Evolutionary conservation across 345 rosid genomes (phyloP), one percentile per base, ranked within the genome.

Genomic region (Turritis glabra): DNA sequence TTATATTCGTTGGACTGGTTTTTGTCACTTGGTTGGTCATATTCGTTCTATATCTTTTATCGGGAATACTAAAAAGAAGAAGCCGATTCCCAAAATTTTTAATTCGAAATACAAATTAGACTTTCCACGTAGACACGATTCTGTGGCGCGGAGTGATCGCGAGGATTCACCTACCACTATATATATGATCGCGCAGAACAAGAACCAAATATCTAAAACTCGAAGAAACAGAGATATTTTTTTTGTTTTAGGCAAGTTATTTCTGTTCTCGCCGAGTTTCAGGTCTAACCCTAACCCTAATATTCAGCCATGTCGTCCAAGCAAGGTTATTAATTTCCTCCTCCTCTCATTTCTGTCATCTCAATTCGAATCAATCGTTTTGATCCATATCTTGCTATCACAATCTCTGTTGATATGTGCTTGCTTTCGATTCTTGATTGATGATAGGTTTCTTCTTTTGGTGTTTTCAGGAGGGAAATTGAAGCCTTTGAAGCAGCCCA

Each of bases 401-500:
- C 4, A 29, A 5, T 15, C 22, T 33, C 5, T 57, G 21, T 38
- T 59, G 7, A 40, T 10, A 26, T 21, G 8, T 59, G 47, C 26
- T 48, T 17, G 25, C 33, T 67, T 67, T 67, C 22, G 9, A 41
- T 27, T 25, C 23, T 52, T 33, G 32, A 66, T 25, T 15, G 14
- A 61, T 15, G 14, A 61, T 52, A 1, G 8, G 26, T 46, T 44
- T 56, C 22, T 46, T 3, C n/a, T 5, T 48, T 29, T 38, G 53
- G 19, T 69, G 69, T 80, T 30, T 30, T 47, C 17, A 85, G 92
- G 89, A 76, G 93, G 96, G 82, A 90, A 90, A 77, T 83, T 87
- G 29, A 90, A 90, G 83, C 96, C 96, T 55, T 84, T 90, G 96
- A 90, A 87, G 88, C 83, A 79, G 33, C 88, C 96, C 29, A 90